A percentile compares a stretch with the other conserved stretches of the same genome.
These are phyloP conservation scores for Rutidosis leptorrhynchoides DNA, from an alignment of 129 eudicot species.

Conservation along the genomic window DNA sequence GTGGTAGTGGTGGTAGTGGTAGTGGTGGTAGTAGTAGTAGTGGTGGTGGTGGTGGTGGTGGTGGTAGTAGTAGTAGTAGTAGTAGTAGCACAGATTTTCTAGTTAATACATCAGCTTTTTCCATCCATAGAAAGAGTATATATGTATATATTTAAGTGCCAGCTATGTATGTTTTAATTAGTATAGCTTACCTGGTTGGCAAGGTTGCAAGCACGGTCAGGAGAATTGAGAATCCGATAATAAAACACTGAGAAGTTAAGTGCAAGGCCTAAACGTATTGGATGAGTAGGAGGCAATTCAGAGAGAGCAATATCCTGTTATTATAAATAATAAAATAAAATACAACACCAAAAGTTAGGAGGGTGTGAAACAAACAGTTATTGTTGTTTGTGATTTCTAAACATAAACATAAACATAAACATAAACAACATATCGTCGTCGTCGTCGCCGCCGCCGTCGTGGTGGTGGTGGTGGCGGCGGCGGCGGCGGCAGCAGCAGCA, in stretches of 20 bases:
- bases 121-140: not conserved
- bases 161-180: no score
- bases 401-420: no score
- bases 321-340: no score
- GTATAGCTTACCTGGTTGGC: constrained; percentile 99
- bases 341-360: constrained; percentile 9
- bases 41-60: no score
- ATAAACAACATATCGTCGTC: no score
- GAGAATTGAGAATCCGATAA: constrained; percentile 81
- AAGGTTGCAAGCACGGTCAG: constrained; percentile 92
- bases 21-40: no score
- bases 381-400: no score
- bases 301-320: constrained; percentile 88
- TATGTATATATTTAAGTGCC: not conserved
- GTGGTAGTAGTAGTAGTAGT: no score
- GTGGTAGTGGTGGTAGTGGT: no score
- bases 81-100: not conserved
- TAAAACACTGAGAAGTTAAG: constrained; percentile 92
- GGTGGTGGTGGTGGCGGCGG: no score
- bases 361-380: not conserved
- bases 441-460: no score
- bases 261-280: constrained; percentile 87
- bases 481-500: no score
- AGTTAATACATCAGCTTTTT: not conserved
- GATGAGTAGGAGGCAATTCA: constrained; percentile 89